Evolutionary conservation across 257 asterid species (phyloP), one percentile per base, ranked within the genome.

Genomic region (Solanum chilense): DNA sequence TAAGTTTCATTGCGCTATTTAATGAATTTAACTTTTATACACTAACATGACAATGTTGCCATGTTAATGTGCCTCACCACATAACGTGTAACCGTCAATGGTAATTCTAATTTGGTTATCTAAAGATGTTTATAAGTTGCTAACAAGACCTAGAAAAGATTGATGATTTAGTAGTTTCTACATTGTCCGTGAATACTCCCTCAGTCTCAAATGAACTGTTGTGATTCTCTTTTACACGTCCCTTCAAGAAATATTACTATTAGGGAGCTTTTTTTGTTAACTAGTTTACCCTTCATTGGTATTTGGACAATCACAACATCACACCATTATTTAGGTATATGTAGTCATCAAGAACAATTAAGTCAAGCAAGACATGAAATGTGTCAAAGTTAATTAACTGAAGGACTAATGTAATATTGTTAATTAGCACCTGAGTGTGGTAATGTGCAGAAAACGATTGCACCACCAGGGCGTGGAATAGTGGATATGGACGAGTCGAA

Each of bases 381-480:
- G 13, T 66, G 35, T 27, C 74, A 27, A 12, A 66, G 21, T 25
- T 66, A 25, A 33, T 66, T 66, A 25, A 66, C 11, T 73, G 9
- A 37, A 37, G 27, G 52, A 21, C 52, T 12, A 3, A 11, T 37
- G 47, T 35, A 6, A 35, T 9, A 39, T 44, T 3, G 4, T 21
- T 68, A 27, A 68, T 68, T 13, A 74, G 9, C 31, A 37, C 21
- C 16, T 11, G 18, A 37, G 45, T 74, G 23, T 6, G 81, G 31
- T 37, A 37, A 37, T 74, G 52, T 37, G 31, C 35, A 88, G 88
- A 88, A 88, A 88, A 88, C 78, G 6, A 31, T 85, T 85, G 90
- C 90, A 85, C 85, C 90, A 78, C 90, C 69, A 7, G 90, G 86
- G 39, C 29, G 88, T 49, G 90, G 90, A 85, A 85, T 88, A 39